Base-by-base conservation (phyloP, 2,329 filamentous ascomycete species). In the Botrytis elliptica region DNA sequence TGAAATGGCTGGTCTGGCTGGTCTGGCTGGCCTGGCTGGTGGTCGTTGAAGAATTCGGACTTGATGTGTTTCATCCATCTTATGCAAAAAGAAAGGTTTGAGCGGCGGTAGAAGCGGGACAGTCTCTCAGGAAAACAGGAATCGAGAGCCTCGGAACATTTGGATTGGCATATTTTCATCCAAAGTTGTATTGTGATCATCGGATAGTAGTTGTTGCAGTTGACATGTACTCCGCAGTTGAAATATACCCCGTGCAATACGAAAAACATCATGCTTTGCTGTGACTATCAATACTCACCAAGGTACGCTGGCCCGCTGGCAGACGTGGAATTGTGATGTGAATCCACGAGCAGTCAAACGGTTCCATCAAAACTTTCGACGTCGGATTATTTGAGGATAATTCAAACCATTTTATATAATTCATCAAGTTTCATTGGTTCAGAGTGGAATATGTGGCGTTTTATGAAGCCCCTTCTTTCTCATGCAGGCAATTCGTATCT, bases 61-160 rank as follows among this genome's bases (percentile, higher is more conserved):
- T 66, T 49, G 64, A 49, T n/a, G 38, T 66, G 64, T 66, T 66
- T 66, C 64, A 66, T 66, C 29, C 42, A 38, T 49, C 22, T 38
- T 66, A 38, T 66, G 44, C 44, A 66, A 52, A 49, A 49, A 25
- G 64, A 33, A 46, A 38, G 65, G 33, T 52, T 67, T 68, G 65
- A 55, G 44, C 44, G 46, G 46, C 44, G 36, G 65, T 36, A 55
- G 46, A 55, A 55, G 65, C 65, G 65, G 65, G 33, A 55, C 25
- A 29, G 22, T 38, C 22, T 62, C 9, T n/a, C 49, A 25, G 22
- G 25, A 36, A 38, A 29, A 20, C 44, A 44, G 62, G 14, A 42
- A 64, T 29, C n/a, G n/a, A 55, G 52, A 44, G 29, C 38, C 38
- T 64, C 40, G 40, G 7, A 64, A 64, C 7, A 33, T 64, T 64